A percentile compares a stretch with the other conserved stretches of the same genome.
Evolutionary conservation across 73 alveolate species (phyloP).

Genomic region (Loxodes magnus): DNA sequence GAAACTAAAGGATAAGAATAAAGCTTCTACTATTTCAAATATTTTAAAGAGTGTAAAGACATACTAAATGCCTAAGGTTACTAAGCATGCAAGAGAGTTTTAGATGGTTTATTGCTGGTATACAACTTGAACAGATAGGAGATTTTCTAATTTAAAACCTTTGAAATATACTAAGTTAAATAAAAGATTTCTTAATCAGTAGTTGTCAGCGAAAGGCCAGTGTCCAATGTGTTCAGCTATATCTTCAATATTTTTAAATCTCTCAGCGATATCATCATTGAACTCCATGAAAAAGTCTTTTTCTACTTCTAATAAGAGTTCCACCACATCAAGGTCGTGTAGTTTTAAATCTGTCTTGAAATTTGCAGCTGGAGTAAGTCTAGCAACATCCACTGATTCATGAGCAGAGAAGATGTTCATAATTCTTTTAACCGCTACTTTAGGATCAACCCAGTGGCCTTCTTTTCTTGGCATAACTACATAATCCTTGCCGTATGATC

Average conservation of each 20-base stretch:
- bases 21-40: no score
- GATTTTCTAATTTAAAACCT: no score
- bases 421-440: constrained; percentile 31
- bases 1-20: no score
- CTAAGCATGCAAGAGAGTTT: no score
- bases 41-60: no score
- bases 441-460: constrained; percentile 56
- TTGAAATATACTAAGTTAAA: no score
- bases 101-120: no score
- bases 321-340: constrained; percentile 42
- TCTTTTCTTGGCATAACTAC: constrained; percentile 37
- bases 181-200: background rate
- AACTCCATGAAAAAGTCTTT: constrained; percentile 40
- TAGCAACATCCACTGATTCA: constrained; percentile 48
- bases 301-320: constrained; percentile 38
- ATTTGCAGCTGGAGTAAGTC: constrained; percentile 26
- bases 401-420: constrained; percentile 37
- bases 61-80: no score
- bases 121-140: no score
- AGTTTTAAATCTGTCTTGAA: constrained; percentile 38
- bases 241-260: constrained; percentile 31
- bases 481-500: constrained; percentile 34
- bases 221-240: constrained; percentile 30
- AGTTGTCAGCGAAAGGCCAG: constrained; percentile 3
- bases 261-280: constrained; percentile 45